phyloP scores from a whole-genome alignment of 2,329 filamentous ascomycete genomes.

The Scolecobasidium constrictum region DNA sequence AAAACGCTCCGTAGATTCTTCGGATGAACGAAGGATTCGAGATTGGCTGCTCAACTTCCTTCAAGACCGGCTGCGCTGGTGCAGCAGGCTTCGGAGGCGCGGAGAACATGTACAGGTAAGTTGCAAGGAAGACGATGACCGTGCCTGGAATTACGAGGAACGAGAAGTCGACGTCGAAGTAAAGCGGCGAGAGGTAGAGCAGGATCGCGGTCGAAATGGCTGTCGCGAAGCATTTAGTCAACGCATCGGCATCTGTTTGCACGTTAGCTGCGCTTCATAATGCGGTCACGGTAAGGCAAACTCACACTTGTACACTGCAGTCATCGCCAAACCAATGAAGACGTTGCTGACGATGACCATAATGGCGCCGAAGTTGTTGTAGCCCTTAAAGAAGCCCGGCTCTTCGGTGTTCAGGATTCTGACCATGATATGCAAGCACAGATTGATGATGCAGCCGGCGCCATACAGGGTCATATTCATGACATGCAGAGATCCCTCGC shows the following conservation, averaged over 20 bases:
- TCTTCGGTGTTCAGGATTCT: slow-evolving; percentile 21
- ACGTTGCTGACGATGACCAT: slow-evolving; percentile 24
- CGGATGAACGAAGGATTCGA: too few species aligned
- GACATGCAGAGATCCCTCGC: slow-evolving; percentile 21
- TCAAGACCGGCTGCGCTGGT: too few species aligned
- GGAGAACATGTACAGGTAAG: slow-evolving; percentile 21
- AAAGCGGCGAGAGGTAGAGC: slow-evolving; percentile 21
- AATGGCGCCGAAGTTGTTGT: slow-evolving; percentile 18
- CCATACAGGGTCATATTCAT: slow-evolving; percentile 24
- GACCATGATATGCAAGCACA: slow-evolving; percentile 16
- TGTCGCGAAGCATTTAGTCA: slow-evolving; percentile 24
- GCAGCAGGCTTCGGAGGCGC: slow-evolving; percentile 13
- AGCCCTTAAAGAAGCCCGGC: slow-evolving; percentile 13
- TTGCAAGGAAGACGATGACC: slow-evolving; percentile 20
- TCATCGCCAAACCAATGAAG: slow-evolving; percentile 24
- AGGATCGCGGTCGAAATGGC: slow-evolving; percentile 22
- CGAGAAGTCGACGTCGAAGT: slow-evolving; percentile 20
- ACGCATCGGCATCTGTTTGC: slow-evolving; percentile 24
- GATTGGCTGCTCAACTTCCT: too few species aligned
- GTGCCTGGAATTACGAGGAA: slow-evolving; percentile 20
- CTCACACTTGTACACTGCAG: slow-evolving; percentile 27
- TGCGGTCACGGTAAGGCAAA: too few species aligned
- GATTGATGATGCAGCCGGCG: slow-evolving; percentile 17
- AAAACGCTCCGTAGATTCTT: too few species aligned
- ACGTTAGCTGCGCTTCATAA: too few species aligned